These are phyloP conservation scores for Xylariaceae sp. DNA, from an alignment of 2,329 filamentous ascomycete species.

Conservation along the genomic window DNA sequence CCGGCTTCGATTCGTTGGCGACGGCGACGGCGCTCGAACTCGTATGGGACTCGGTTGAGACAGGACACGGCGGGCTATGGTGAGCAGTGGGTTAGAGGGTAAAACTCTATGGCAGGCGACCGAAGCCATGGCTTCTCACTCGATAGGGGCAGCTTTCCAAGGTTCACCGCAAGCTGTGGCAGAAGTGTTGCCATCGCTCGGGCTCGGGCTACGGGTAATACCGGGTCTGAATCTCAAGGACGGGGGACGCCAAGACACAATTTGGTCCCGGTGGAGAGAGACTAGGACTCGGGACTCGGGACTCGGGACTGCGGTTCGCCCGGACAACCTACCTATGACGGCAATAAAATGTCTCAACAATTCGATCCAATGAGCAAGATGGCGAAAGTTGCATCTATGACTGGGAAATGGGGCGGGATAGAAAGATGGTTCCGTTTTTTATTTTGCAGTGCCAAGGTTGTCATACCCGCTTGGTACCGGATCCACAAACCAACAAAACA, in stretches of 20 bases:
- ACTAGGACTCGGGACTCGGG: background rate
- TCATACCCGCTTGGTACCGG: background rate
- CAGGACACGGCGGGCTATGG: conserved; percentile 18
- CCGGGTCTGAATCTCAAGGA: conserved; percentile 6
- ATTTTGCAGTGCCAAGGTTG: background rate
- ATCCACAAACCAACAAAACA: conserved; percentile 9
- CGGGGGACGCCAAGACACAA: conserved; percentile 1
- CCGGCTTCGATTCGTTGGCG: conserved; percentile 13
- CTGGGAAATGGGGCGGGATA: background rate
- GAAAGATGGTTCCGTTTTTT: background rate
- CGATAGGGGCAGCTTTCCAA: conserved; percentile 17
- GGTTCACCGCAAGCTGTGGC: conserved; percentile 18
- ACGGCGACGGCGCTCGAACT: conserved; percentile 10
- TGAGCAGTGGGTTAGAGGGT: conserved; percentile 16
- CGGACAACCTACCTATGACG: background rate
- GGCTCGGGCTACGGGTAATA: conserved; percentile 12
- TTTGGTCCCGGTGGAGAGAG: background rate
- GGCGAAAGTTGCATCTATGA: background rate
- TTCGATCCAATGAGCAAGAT: background rate
- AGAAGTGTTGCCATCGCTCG: conserved; percentile 18
- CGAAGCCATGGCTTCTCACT: conserved; percentile 27
- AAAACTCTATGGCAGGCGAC: conserved; percentile 20
- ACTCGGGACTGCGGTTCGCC: background rate
- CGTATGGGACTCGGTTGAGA: conserved; percentile 15
- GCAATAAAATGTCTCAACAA: background rate